phyloP scores from a whole-genome alignment of 2,329 filamentous ascomycete genomes.

The Dothistroma septosporum region DNA sequence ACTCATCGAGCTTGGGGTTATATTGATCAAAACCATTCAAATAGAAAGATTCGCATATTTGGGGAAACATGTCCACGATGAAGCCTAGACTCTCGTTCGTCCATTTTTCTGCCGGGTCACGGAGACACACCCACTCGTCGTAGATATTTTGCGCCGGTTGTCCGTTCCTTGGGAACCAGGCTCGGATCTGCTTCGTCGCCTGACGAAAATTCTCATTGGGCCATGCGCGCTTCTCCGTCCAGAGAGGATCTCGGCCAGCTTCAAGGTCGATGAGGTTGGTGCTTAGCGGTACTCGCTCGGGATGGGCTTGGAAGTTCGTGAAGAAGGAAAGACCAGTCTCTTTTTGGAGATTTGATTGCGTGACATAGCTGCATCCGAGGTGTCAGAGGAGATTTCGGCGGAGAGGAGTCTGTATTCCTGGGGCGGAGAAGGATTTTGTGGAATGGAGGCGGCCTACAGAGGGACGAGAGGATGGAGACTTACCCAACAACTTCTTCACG shows the following conservation, averaged over 20 bases:
- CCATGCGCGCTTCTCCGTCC: slow-evolving; percentile 43
- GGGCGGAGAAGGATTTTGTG: slow-evolving; percentile 11
- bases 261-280: slow-evolving; percentile 41
- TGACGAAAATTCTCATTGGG: slow-evolving; percentile 46
- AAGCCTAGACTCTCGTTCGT: slow-evolving; percentile 62
- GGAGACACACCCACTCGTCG: slow-evolving; percentile 66
- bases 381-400: slow-evolving; percentile 4
- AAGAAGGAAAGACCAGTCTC: slow-evolving; percentile 56
- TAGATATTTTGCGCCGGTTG: slow-evolving; percentile 41
- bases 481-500: slow-evolving; percentile 56
- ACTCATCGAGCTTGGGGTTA: slow-evolving; percentile 24
- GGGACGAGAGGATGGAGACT: slow-evolving; percentile 12
- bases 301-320: slow-evolving; percentile 53
- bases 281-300: slow-evolving; percentile 35
- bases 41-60: slow-evolving; percentile 54
- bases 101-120: slow-evolving; percentile 58
- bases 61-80: slow-evolving; percentile 65
- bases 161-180: slow-evolving; percentile 50
- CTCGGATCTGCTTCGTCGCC: slow-evolving; percentile 49
- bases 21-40: slow-evolving; percentile 34
- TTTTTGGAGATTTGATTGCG: slow-evolving; percentile 57
- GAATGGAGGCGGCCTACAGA: neutral
- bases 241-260: slow-evolving; percentile 45
- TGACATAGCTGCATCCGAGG: slow-evolving; percentile 52
- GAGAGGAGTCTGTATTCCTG: slow-evolving; percentile 5